Base-by-base conservation (phyloP, 2,329 filamentous ascomycete genomes). In the Cladosporium sp. region DNA sequence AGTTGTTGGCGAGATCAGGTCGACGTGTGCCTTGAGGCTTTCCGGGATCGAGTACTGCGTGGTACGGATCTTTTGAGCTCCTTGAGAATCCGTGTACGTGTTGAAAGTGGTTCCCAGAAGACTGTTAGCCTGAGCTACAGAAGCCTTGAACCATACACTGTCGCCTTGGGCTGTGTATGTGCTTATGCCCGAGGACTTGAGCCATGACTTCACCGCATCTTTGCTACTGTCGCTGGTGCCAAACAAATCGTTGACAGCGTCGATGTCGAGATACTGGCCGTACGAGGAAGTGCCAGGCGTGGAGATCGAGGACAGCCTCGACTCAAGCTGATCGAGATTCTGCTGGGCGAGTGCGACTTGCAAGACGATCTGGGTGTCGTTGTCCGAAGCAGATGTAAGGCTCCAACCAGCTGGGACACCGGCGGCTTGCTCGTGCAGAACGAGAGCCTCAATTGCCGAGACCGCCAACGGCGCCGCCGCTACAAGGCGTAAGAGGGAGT, bases 1-100 rank as follows among this genome's bases (percentile, higher is more conserved):
- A 43, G 79, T 85, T 0, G 83, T 85, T 2, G 83, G 83, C 67
- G 85, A 82, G 28, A 85, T 80, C 37, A 80, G 78, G 64, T 84
- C 81, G 59, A 89, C 78, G 65, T 84, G 77, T 43, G 75, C 66
- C 55, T 78, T 76, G 7, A 89, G 70, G 0, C 78, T 70, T 52
- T 75, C 75, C 0, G 86, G 87, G 1, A 89, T 78, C 0, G 84
- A 87, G 71, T 89, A 89, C 49, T 78, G 74, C 15, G 83, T 71
- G 5, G 82, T 80, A 43, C 86, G 80, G 39, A 88, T 76, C 64
- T 76, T 80, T 19, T 3, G 3, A 15, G 17, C 30, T 20, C 45
- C 45, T 25, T 50, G 45, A 12, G 45, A 3, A 39, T 74, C 68
- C 19, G 72, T 74, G 67, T 83, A 88, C 63, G 80, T 78, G 59